Conservation (phyloP, 2,329 filamentous ascomycete species). For the Teratosphaeria viscida region DNA sequence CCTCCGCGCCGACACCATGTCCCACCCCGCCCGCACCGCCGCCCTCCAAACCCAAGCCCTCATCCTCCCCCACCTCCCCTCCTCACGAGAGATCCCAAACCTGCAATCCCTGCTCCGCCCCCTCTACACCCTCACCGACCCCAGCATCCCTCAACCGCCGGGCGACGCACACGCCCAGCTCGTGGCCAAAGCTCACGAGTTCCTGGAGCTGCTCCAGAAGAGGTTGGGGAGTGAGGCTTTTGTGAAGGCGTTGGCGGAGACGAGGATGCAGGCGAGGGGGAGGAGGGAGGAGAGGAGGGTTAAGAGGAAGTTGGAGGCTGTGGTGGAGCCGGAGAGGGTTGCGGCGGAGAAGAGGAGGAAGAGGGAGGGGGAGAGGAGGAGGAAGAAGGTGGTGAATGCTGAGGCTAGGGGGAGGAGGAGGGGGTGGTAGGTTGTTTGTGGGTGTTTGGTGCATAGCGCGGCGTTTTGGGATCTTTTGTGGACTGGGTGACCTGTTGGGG, state of each 20-base stretch:
- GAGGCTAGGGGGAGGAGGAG: constrained; percentile 63
- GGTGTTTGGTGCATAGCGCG: neutral
- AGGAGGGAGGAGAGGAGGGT: constrained; percentile 63
- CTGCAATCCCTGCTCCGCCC: constrained; percentile 56
- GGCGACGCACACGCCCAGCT: constrained; percentile 56
- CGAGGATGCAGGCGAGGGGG: constrained; percentile 61
- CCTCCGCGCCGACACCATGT: constrained; percentile 59
- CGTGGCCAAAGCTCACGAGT: constrained; percentile 60
- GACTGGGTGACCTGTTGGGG: neutral
- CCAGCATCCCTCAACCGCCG: constrained; percentile 49
- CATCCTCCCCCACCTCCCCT: constrained; percentile 46
- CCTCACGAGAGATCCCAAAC: constrained; percentile 46
- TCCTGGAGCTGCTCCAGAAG: constrained; percentile 74
- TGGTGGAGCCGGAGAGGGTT: constrained; percentile 69
- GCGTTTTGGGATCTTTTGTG: neutral
- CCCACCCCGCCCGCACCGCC: constrained; percentile 54
- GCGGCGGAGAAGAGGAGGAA: constrained; percentile 72
- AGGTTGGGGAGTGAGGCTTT: constrained; percentile 74
- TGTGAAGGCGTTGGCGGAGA: constrained; percentile 59
- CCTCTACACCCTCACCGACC: constrained; percentile 75
- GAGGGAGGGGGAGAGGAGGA: constrained; percentile 72
- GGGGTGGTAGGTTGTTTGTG: constrained; percentile 45
- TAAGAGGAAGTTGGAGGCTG: constrained; percentile 83
- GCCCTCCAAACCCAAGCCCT: constrained; percentile 65
- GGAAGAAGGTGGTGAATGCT: constrained; percentile 65